phyloP scores from a whole-genome alignment of 768 basidiomycete species.

The Lanmaoa pseudosensibilis region DNA sequence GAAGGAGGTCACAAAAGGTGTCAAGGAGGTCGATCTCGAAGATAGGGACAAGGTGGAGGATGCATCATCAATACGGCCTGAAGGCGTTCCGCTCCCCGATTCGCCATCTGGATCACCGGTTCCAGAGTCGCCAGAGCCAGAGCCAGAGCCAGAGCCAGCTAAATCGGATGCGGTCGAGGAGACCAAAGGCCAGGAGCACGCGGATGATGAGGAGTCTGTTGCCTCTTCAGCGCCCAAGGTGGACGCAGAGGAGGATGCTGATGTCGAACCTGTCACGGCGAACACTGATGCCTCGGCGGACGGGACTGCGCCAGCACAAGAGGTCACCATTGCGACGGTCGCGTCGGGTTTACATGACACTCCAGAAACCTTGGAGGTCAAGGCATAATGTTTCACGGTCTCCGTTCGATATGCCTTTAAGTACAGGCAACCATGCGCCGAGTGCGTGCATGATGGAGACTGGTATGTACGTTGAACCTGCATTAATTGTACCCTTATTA shows the following conservation, averaged over 20 bases:
- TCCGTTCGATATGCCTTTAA: conserved; percentile 10
- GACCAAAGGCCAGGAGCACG: conserved; percentile 11
- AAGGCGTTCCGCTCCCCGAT: conserved; percentile 40
- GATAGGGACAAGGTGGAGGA: conserved; percentile 30
- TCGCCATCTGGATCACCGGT: conserved; percentile 33
- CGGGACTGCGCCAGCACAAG: conserved; percentile 8
- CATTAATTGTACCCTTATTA: conserved; percentile 5
- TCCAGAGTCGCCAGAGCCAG: conserved; percentile 10
- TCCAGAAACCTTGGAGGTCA: conserved; percentile 19
- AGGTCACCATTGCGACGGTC: not conserved
- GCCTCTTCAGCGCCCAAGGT: conserved; percentile 23
- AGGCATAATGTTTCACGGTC: conserved; percentile 15
- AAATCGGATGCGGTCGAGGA: conserved; percentile 9
- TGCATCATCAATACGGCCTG: conserved; percentile 23
- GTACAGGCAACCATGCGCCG: conserved; percentile 24
- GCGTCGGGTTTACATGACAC: conserved; percentile 7
- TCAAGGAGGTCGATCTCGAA: conserved; percentile 65
- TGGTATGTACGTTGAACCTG: conserved; percentile 1
- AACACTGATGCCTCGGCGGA: not conserved
- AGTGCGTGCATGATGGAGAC: not conserved
- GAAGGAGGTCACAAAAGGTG: conserved; percentile 70
- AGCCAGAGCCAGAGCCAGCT: not conserved
- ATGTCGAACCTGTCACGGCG: not conserved
- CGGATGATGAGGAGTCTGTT: conserved; percentile 21
- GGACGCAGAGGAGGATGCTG: conserved; percentile 5